Conservation (phyloP, 2,329 filamentous ascomycete species). For the Leptographium flavum region DNA sequence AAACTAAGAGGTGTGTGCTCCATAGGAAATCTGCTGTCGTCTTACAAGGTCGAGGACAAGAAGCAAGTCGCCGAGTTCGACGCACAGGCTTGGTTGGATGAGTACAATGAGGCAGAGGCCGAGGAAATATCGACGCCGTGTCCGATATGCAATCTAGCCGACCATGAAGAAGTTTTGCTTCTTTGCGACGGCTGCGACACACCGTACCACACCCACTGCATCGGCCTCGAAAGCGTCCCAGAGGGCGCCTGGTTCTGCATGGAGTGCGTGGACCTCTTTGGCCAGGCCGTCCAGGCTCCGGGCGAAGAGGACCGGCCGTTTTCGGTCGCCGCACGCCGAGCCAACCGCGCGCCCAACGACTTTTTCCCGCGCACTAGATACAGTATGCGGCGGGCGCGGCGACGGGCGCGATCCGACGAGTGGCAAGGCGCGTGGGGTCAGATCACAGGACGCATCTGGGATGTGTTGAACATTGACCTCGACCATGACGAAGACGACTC, state of each 20-base stretch:
- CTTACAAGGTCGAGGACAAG: conserved; percentile 61
- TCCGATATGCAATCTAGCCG: conserved; percentile 66
- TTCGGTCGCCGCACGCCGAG: not conserved
- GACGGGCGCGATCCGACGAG: conserved; percentile 58
- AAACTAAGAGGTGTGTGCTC: not conserved
- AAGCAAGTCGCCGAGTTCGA: conserved; percentile 86
- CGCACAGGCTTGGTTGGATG: conserved; percentile 56
- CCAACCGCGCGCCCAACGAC: conserved; percentile 14
- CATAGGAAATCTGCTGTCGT: conserved; percentile 38
- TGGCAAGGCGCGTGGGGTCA: conserved; percentile 80
- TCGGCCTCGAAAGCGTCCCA: conserved; percentile 67
- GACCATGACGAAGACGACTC: conserved; percentile 67
- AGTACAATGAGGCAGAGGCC: conserved; percentile 59
- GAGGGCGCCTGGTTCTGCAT: conserved; percentile 81
- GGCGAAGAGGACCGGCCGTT: conserved; percentile 13
- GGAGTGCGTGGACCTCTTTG: conserved; percentile 49
- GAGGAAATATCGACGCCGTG: conserved; percentile 62
- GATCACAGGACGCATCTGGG: conserved; percentile 46
- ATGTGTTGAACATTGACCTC: conserved; percentile 60
- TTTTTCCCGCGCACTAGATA: conserved; percentile 41
- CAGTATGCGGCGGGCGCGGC: conserved; percentile 38
- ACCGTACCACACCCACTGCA: conserved; percentile 82
- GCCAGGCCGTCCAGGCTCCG: conserved; percentile 20
- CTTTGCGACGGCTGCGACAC: conserved; percentile 86
- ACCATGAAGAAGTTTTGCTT: conserved; percentile 72